Base-by-base conservation (phyloP, 768 basidiomycete genomes). In the Tricholoma flavovirens region DNA sequence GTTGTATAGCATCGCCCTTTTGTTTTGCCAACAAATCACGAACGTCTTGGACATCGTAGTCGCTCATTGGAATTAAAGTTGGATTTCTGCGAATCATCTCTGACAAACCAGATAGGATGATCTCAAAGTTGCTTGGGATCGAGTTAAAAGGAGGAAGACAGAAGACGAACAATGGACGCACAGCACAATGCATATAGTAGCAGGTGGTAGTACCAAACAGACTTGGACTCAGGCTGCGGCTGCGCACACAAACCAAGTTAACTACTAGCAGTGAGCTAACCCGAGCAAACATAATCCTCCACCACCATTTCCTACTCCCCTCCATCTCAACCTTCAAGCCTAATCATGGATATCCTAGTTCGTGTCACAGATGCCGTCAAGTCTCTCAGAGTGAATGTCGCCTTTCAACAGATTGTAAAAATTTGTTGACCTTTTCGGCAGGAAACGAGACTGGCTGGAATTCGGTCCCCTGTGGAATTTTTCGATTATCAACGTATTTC, bases 401-500 rank as follows among this genome's bases (percentile, higher is more conserved):
- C 29, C 32, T 43, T n/a, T 50, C 33, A 24, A 56, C 19, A 55
- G 14, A 4, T 17, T 3, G 43, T 49, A 56, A 17, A 15, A 17
- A 11, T 10, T 52, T 51, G 30, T 24, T 19, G 17, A 33, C 33
- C n/a, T 12, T 21, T 17, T 52, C 52, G 42, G 26, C 66, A 93
- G 90, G 90, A 93, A 73, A 85, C 89, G 22, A 82, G 83, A 62
- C 77, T 93, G 56, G 88, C 87, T 55, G 84, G 84, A 38, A 75
- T 93, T 59, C 81, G 91, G 56, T 75, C 86, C 1, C 83, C 84
- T 5, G 66, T 71, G 46, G 91, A 93, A 69, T 93, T 93, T 72
- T 93, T 93, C 66, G 91, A 93, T 73, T 73, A 79, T 61, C 84
- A 93, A 61, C 84, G 90, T 19, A 71, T 95, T 51, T 93, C 92